Evolutionary conservation across 768 basidiomycete species (phyloP), one percentile per base, ranked within the genome.

Genomic region (Myochromella boudieri): DNA sequence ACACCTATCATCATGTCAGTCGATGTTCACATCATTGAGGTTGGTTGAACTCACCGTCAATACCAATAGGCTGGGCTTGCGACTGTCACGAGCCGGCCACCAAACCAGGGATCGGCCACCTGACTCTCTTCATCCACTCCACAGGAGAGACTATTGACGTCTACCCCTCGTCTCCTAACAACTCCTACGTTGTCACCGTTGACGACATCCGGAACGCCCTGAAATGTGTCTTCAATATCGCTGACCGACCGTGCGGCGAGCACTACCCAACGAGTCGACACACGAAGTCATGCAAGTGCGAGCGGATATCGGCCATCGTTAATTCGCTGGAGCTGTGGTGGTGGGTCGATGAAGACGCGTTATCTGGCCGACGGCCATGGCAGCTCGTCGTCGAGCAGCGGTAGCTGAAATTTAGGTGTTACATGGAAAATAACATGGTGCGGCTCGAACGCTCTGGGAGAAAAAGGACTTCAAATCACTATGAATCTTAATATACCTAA

Each of bases 161-260:
- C 9, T 21, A 22, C 15, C 47, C 47, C 3, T 26, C 32, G 1
- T 37, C 47, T 21, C 18, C 41, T 10, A 18, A 22, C 21, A 34
- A 24, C 32, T 32, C 39, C n/a, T 18, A 22, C 20, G 22, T 44
- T 24, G 48, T 49, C 2, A 49, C 48, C 1, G 41, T 49, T 12
- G 48, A 42, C 1, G 48, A 49, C n/a, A 42, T 49, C 6, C 18
- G 38, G 2, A 29, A 31, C 17, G 42, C 27, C 7, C 36, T 49
- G 0, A 25, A 42, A 18, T 18, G 20, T 12, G 47, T 27, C 2
- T 20, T 28, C 29, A 43, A n/a, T 9, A 34, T 18, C 21, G 15
- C 7, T 15, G 22, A 32, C 8, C 12, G 25, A 6, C 18, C 21
- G 21, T 15, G 14, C 18, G 25, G 24, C 12, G 20, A n/a, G 15